Conservation (phyloP, 2,329 filamentous ascomycete species). For the Nemania diffusa region DNA sequence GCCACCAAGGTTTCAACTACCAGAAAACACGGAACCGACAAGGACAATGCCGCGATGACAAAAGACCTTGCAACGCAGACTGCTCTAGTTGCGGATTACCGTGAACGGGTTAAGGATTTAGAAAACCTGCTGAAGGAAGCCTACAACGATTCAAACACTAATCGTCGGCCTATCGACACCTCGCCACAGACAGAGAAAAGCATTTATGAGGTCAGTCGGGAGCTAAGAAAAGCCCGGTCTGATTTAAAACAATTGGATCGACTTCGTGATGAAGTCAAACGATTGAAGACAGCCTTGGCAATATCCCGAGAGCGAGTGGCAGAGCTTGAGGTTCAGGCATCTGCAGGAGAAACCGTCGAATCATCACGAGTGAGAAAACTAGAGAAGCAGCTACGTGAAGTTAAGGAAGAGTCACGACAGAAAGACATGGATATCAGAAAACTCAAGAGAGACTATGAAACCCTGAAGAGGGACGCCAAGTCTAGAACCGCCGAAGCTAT, state of each 20-base stretch:
- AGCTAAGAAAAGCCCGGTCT: slow-evolving; percentile 64
- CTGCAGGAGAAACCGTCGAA: slow-evolving; percentile 40
- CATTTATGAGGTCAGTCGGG: slow-evolving; percentile 63
- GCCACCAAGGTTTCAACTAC: slow-evolving; percentile 63
- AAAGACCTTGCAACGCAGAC: slow-evolving; percentile 68
- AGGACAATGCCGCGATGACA: slow-evolving; percentile 60
- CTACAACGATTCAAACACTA: slow-evolving; percentile 51
- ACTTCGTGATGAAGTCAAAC: slow-evolving; percentile 64
- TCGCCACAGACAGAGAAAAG: slow-evolving; percentile 64
- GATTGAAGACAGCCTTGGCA: slow-evolving; percentile 62
- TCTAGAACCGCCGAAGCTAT: slow-evolving; percentile 65
- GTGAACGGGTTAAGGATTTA: slow-evolving; percentile 68
- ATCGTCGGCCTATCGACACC: slow-evolving; percentile 52
- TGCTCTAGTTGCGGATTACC: slow-evolving; percentile 66
- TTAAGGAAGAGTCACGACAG: slow-evolving; percentile 56
- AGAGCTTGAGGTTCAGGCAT: slow-evolving; percentile 53
- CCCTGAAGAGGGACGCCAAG: slow-evolving; percentile 64
- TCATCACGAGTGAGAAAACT: slow-evolving; percentile 53
- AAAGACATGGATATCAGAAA: slow-evolving; percentile 63
- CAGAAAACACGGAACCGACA: slow-evolving; percentile 52
- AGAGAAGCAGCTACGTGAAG: slow-evolving; percentile 56
- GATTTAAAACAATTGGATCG: slow-evolving; percentile 64
- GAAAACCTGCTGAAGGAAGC: slow-evolving; percentile 60
- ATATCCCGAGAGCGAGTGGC: slow-evolving; percentile 57
- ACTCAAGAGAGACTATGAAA: slow-evolving; percentile 63